Conservation (phyloP, 2,329 filamentous ascomycete genomes). For the Xylaria sp. region DNA sequence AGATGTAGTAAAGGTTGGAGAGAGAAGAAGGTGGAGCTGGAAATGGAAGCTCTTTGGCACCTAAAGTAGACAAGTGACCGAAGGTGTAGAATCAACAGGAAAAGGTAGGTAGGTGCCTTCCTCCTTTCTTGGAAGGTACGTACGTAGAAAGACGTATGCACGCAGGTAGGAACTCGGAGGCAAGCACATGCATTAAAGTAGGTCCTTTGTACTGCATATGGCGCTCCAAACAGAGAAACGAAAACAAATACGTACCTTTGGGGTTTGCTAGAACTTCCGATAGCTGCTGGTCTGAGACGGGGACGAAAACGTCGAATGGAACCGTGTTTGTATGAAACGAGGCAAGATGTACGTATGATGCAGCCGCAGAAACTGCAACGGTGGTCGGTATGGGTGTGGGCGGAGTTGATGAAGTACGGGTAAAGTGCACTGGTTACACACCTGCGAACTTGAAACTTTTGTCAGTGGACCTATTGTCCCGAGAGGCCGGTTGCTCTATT, state of each 20-base stretch:
- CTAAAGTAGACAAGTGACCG: no score
- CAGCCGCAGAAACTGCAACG: not conserved
- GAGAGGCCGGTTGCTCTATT: not conserved
- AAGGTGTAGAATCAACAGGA: no score
- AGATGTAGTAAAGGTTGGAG: not conserved
- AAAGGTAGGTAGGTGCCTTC: not conserved
- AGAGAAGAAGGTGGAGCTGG: not conserved
- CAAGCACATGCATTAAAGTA: not conserved
- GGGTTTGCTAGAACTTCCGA: not conserved
- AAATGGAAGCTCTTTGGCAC: not conserved
- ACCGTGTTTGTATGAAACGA: not conserved
- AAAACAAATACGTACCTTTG: not conserved
- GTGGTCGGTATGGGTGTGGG: not conserved
- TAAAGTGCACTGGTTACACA: not conserved
- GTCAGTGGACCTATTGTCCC: not conserved
- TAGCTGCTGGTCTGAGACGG: not conserved
- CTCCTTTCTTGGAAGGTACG: not conserved
- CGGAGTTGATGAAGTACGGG: not conserved
- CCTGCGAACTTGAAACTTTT: not conserved
- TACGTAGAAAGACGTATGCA: not conserved
- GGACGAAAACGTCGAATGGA: not conserved
- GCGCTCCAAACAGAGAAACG: not conserved
- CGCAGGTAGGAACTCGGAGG: not conserved
- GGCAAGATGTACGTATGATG: not conserved
- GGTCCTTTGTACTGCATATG: not conserved